phyloP scores from a whole-genome alignment of 306 rosid species.

The Carpinus viminea region DNA sequence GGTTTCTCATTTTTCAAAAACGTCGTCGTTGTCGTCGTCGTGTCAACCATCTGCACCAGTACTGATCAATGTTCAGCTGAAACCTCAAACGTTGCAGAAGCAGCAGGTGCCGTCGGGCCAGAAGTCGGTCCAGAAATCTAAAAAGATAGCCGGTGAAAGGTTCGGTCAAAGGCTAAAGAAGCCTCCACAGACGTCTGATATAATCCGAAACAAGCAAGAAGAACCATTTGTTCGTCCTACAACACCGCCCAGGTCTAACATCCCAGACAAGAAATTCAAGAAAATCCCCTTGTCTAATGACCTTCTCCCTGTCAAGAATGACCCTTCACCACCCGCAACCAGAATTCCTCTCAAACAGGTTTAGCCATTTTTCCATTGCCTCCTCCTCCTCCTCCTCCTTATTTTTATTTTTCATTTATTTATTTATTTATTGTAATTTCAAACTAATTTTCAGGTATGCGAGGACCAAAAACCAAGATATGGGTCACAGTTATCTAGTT shows the following conservation, averaged over 20 bases:
- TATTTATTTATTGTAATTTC: too few species aligned
- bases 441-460: constrained; percentile 17
- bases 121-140: constrained; percentile 30
- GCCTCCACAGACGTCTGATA: constrained; percentile 47
- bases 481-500: constrained; percentile 58
- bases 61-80: constrained; percentile 26
- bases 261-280: constrained; percentile 52
- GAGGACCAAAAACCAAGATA: constrained; percentile 46
- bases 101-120: constrained; percentile 25
- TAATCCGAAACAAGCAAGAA: constrained; percentile 55
- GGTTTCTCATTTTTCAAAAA: constrained; percentile 32
- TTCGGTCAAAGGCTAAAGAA: constrained; percentile 50
- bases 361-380: background rate
- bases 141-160: constrained; percentile 37
- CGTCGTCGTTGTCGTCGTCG: constrained; percentile 3
- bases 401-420: too few species aligned
- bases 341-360: constrained; percentile 50
- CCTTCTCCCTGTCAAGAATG: constrained; percentile 47
- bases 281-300: constrained; percentile 53
- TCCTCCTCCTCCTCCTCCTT: too few species aligned
- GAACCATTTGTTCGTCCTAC: constrained; percentile 68
- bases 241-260: constrained; percentile 38
- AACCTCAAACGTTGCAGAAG: constrained; percentile 25
- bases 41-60: background rate
- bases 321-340: constrained; percentile 34